Conservation (phyloP, 441 rosid genomes). For the Corymbia calophylla region DNA sequence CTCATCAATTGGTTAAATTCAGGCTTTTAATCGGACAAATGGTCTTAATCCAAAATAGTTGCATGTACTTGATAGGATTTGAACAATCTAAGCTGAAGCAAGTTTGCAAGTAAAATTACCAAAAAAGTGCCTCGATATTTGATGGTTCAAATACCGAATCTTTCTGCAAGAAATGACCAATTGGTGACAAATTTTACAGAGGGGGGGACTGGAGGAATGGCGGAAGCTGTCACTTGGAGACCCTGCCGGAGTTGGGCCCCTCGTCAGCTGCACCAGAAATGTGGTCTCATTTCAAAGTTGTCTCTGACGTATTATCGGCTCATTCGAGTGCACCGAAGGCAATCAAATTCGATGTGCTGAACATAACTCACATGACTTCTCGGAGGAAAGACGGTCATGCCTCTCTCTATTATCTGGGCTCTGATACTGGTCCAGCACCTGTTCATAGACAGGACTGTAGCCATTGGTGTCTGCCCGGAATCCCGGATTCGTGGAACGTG, state of each 20-base stretch:
- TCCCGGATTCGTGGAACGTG: conserved; percentile 38
- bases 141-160: not conserved
- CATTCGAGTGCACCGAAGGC: not conserved
- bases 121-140: not conserved
- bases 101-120: no score
- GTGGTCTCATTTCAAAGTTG: conserved; percentile 6
- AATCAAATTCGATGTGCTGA: conserved; percentile 10
- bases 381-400: conserved; percentile 57
- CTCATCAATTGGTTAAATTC: not conserved
- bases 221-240: conserved; percentile 27
- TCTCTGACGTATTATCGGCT: not conserved
- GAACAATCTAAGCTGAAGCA: not conserved
- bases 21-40: accelerated
- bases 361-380: conserved; percentile 52
- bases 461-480: conserved; percentile 46
- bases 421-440: not conserved
- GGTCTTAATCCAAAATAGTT: not conserved
- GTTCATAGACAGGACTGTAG: conserved; percentile 27
- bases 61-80: not conserved
- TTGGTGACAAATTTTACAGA: not conserved
- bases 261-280: not conserved
- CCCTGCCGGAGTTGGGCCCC: not conserved
- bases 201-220: conserved; percentile 10
- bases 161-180: not conserved
- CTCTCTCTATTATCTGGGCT: conserved; percentile 14